Percentiles rank a stretch among this genome's conserved stretches.
phyloP scores from a whole-genome alignment of 2,329 filamentous ascomycete species.

The Colletotrichum musae region DNA sequence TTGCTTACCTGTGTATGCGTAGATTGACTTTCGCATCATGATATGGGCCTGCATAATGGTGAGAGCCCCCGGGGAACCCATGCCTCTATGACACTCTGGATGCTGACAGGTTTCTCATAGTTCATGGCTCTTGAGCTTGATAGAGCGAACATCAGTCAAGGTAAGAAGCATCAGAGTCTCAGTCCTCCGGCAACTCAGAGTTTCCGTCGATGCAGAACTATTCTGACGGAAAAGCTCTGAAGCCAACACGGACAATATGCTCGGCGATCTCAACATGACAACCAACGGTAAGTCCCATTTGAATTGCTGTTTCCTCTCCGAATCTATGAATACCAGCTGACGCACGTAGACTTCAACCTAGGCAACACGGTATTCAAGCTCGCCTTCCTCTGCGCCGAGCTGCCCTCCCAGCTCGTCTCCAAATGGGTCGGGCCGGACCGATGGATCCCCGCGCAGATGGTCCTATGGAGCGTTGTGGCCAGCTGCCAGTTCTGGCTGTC shows the following conservation, averaged over 20 bases:
- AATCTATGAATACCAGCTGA: not conserved
- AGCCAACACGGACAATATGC: slow-evolving; percentile 55
- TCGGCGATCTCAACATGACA: slow-evolving; percentile 55
- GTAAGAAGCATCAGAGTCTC: slow-evolving; percentile 43
- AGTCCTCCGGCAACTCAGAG: not conserved
- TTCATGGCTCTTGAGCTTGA: slow-evolving; percentile 65
- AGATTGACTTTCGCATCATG: slow-evolving; percentile 59
- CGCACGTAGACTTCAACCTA: slow-evolving; percentile 3
- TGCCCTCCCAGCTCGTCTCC: slow-evolving; percentile 70
- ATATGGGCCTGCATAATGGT: slow-evolving; percentile 58
- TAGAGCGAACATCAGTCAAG: slow-evolving; percentile 59
- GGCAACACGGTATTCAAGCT: not conserved
- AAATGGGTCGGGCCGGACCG: slow-evolving; percentile 62
- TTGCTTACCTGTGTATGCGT: not conserved
- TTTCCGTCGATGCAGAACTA: no score
- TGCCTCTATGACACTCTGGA: not conserved
- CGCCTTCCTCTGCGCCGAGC: slow-evolving; percentile 65
- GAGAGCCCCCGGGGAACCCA: not conserved
- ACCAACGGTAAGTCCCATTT: slow-evolving; percentile 54
- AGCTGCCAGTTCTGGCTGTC: slow-evolving; percentile 56
- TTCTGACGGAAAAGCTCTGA: not conserved
- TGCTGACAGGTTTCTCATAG: not conserved
- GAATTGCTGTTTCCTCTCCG: not conserved
- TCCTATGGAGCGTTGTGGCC: slow-evolving; percentile 66
- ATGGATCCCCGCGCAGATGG: slow-evolving; percentile 71